Evolutionary conservation across 2,329 filamentous ascomycete species (phyloP).

Genomic region (Pseudocercospora eumusae): DNA sequence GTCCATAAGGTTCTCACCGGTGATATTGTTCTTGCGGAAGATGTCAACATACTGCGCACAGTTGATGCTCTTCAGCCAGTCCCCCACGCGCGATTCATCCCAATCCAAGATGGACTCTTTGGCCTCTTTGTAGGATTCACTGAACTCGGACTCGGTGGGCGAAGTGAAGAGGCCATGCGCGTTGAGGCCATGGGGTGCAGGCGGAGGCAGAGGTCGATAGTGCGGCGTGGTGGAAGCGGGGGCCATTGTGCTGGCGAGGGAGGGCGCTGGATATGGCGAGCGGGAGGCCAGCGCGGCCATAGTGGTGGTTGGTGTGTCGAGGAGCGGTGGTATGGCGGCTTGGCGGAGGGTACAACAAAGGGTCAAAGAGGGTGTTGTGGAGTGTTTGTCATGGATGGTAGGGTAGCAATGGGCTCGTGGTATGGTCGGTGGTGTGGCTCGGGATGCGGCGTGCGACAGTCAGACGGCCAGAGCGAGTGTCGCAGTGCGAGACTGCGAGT

Average conservation of each 20-base stretch:
- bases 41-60: constrained; percentile 91
- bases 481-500: neutral
- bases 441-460: neutral
- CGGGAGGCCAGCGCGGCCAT: constrained; percentile 83
- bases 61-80: constrained; percentile 88
- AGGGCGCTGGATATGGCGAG: constrained; percentile 63
- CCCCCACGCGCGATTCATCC: constrained; percentile 88
- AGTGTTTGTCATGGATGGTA: constrained; percentile 8
- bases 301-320: constrained; percentile 16
- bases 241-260: constrained; percentile 30
- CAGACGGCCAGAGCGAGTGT: neutral
- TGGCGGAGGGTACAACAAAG: too few species aligned
- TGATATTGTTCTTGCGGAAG: constrained; percentile 91
- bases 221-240: constrained; percentile 21
- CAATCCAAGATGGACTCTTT: constrained; percentile 57
- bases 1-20: constrained; percentile 92
- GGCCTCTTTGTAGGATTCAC: constrained; percentile 64
- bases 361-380: constrained; percentile 2
- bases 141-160: constrained; percentile 91
- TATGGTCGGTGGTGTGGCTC: neutral
- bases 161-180: constrained; percentile 63
- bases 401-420: neutral
- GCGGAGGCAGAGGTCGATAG: constrained; percentile 31
- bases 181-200: constrained; percentile 21
- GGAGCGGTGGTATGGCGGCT: constrained; percentile 11